These are phyloP conservation scores for Pseudisothecium myosuroides DNA, from an alignment of 225 moss, liverwort and hornwort species.

Conservation along the genomic window DNA sequence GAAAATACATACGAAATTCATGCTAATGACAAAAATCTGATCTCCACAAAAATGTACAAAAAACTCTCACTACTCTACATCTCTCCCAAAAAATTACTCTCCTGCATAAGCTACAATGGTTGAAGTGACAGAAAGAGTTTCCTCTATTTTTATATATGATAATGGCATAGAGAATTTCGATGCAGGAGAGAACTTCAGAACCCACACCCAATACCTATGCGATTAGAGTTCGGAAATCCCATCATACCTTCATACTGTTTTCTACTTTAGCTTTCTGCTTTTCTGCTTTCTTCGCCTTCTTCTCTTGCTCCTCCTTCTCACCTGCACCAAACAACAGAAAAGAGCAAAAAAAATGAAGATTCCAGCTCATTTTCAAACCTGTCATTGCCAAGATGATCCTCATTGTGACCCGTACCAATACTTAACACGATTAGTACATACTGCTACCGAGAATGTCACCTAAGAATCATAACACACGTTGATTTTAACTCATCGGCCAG, in stretches of 20 bases:
- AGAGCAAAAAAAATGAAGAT: not conserved
- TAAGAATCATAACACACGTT: not conserved
- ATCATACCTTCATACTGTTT: conserved; percentile 24
- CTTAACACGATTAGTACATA: not conserved
- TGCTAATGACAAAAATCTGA: not conserved
- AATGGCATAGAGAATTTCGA: no score
- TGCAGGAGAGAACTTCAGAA: not conserved
- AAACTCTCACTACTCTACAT: not conserved
- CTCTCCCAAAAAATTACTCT: not conserved
- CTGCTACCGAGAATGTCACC: not conserved
- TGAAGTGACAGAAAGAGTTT: not conserved
- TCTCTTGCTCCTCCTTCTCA: conserved; percentile 49
- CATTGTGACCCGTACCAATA: not conserved
- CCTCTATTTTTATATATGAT: not conserved
- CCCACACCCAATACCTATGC: not conserved
- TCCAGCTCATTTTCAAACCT: not conserved
- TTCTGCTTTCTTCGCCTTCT: conserved; percentile 40
- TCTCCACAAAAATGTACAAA: not conserved
- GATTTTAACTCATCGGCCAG: not conserved
- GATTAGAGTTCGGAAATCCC: not conserved
- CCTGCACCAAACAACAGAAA: conserved; percentile 6
- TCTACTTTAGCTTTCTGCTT: conserved; percentile 31
- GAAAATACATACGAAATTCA: not conserved
- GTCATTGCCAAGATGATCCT: not conserved
- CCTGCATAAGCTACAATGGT: not conserved